phyloP scores from a whole-genome alignment of 2,329 filamentous ascomycete species.

The Pseudonectria buxi region DNA sequence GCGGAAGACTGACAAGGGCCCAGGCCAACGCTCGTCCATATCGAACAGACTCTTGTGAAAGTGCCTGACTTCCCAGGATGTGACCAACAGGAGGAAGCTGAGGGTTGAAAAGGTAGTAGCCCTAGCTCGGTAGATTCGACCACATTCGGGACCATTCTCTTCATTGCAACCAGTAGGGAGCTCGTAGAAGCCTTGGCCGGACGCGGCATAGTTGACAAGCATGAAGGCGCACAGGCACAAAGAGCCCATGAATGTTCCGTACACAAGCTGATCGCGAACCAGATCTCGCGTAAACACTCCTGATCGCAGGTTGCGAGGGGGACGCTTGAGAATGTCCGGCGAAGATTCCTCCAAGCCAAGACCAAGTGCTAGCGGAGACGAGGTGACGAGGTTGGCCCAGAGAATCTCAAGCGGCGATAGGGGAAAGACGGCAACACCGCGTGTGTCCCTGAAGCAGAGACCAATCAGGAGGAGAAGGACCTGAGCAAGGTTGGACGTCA shows the following conservation, averaged over 20 bases:
- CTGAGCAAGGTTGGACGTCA: slow-evolving; percentile 65
- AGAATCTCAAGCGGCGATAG: slow-evolving; percentile 67
- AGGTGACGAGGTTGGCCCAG: slow-evolving; percentile 71
- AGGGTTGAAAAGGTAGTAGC: slow-evolving; percentile 64
- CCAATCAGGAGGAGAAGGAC: slow-evolving; percentile 63
- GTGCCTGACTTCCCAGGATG: slow-evolving; percentile 69
- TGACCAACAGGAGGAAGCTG: slow-evolving; percentile 60
- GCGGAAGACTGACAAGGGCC: slow-evolving; percentile 43
- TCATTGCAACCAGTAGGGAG: slow-evolving; percentile 56
- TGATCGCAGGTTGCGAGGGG: slow-evolving; percentile 53
- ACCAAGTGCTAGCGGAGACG: slow-evolving; percentile 63
- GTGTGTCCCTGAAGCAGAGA: slow-evolving; percentile 58
- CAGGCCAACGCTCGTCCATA: slow-evolving; percentile 50
- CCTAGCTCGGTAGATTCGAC: slow-evolving; percentile 55
- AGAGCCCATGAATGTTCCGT: slow-evolving; percentile 56
- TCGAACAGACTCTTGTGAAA: slow-evolving; percentile 63
- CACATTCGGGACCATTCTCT: slow-evolving; percentile 41
- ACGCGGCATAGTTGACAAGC: slow-evolving; percentile 47
- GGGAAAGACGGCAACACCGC: slow-evolving; percentile 58
- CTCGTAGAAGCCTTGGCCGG: slow-evolving; percentile 37
- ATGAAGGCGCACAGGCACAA: slow-evolving; percentile 57
- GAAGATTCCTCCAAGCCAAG: slow-evolving; percentile 64
- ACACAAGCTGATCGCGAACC: slow-evolving; percentile 59
- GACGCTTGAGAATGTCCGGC: slow-evolving; percentile 59
- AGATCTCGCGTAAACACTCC: slow-evolving; percentile 61